Evolutionary conservation across 2,329 filamentous ascomycete genomes (phyloP).

Genomic region (Nemania sp.): DNA sequence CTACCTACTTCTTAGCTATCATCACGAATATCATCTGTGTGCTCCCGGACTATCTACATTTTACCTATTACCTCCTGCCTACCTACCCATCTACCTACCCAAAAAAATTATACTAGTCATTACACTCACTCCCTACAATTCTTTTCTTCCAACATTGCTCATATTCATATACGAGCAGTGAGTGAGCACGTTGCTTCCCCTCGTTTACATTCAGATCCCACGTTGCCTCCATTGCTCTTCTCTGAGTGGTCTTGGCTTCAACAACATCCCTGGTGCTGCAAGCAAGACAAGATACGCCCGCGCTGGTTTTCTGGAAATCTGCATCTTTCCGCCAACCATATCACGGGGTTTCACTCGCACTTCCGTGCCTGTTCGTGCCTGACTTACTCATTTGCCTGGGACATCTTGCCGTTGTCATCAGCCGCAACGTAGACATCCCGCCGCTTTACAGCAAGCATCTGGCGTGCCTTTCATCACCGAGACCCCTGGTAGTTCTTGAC

Average conservation of each 20-base stretch:
- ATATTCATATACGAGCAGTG: neutral
- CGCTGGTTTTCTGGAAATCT: constrained; percentile 4
- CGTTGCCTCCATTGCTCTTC: neutral
- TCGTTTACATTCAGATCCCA: neutral
- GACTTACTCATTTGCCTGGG: constrained; percentile 3
- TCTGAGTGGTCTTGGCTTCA: neutral
- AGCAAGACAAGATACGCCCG: constrained; percentile 11
- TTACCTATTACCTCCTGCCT: neutral
- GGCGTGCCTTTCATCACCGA: constrained; percentile 20
- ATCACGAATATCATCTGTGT: neutral
- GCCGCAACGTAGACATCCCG: constrained; percentile 1
- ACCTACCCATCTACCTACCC: too few relatives aligned
- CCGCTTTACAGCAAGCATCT: constrained; percentile 20
- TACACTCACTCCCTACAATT: neutral
- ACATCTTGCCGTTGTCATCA: constrained; percentile 14
- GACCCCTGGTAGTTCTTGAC: constrained; percentile 17
- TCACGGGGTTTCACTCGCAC: neutral
- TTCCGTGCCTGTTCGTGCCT: neutral
- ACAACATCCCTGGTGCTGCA: neutral
- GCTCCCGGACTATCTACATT: neutral
- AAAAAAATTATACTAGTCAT: neutral
- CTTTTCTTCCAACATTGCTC: constrained; percentile 1
- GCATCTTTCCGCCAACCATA: neutral
- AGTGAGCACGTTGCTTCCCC: neutral
- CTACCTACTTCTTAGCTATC: neutral